Conservation (phyloP, 495 filamentous ascomycete genomes). For the Geoglossum glabrum region DNA sequence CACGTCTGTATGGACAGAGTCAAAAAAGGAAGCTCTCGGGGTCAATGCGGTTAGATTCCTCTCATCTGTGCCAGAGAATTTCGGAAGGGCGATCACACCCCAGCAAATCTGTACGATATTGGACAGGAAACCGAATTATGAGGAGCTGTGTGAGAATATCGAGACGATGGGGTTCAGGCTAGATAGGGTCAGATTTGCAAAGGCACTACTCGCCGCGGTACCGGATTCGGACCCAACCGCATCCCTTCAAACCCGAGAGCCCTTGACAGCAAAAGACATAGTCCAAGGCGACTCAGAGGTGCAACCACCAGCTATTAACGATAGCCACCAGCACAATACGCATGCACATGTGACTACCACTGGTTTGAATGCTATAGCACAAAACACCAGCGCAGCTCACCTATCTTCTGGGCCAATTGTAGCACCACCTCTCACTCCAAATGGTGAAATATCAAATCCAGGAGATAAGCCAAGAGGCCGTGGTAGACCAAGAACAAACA, state of each 20-base stretch:
- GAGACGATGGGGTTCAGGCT: slow-evolving; percentile 24
- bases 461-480: slow-evolving; percentile 1
- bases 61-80: slow-evolving; percentile 11
- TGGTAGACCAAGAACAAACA: background rate
- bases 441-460: slow-evolving; percentile 5
- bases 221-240: slow-evolving; percentile 15
- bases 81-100: slow-evolving; percentile 12
- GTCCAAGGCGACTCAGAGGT: background rate
- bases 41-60: slow-evolving; percentile 16
- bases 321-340: background rate
- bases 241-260: background rate
- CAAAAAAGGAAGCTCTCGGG: slow-evolving; percentile 17
- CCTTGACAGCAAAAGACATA: background rate
- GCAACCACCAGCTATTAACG: background rate
- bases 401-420: background rate
- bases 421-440: background rate
- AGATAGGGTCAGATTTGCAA: slow-evolving; percentile 25
- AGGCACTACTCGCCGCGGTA: slow-evolving; percentile 22
- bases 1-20: slow-evolving; percentile 14
- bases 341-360: background rate
- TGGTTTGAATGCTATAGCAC: no score
- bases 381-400: background rate
- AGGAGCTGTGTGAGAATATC: slow-evolving; percentile 27
- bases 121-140: slow-evolving; percentile 28
- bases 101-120: slow-evolving; percentile 21